A percentile compares a stretch with the other conserved stretches of the same genome.
Evolutionary conservation across 495 filamentous ascomycete genomes (phyloP).

Genomic region (Podospora tetraspora): DNA sequence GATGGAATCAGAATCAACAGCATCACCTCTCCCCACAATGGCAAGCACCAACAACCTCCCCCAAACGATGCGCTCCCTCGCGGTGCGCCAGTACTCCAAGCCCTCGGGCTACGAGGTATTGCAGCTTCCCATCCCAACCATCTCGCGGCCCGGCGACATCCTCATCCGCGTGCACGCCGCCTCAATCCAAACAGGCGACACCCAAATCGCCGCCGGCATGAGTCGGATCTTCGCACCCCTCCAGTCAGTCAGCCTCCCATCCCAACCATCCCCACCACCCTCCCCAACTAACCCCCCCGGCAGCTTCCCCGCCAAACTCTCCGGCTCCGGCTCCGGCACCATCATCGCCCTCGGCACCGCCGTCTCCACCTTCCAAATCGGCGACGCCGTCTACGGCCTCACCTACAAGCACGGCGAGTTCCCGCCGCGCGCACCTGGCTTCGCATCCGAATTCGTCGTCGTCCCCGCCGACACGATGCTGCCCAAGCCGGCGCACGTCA

Average conservation of each 20-base stretch:
- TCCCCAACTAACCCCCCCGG: not conserved
- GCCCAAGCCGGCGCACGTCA: conserved; percentile 36
- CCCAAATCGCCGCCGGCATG: conserved; percentile 38
- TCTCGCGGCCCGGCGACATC: conserved; percentile 40
- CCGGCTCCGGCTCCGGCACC: conserved; percentile 36
- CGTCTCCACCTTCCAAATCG: conserved; percentile 41
- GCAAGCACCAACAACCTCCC: not conserved
- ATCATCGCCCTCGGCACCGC: conserved; percentile 40
- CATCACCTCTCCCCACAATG: not conserved
- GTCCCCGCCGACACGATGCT: conserved; percentile 23
- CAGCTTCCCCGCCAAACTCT: conserved; percentile 27
- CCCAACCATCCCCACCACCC: not conserved
- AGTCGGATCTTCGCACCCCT: conserved; percentile 14
- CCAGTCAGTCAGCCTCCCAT: conserved; percentile 10
- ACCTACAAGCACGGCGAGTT: conserved; percentile 25
- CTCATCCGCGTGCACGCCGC: conserved; percentile 49
- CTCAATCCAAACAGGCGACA: conserved; percentile 46
- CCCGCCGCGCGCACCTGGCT: conserved; percentile 20
- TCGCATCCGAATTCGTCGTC: conserved; percentile 38
- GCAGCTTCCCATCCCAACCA: conserved; percentile 40
- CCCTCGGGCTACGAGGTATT: conserved; percentile 41
- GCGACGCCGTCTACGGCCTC: conserved; percentile 49
- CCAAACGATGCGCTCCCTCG: conserved; percentile 45
- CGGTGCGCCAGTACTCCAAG: conserved; percentile 35
- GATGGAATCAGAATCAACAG: not conserved